Evolutionary conservation across 1,284 basidiomycete species (phyloP).

Genomic region (Pulveroboletus ridleyi): DNA sequence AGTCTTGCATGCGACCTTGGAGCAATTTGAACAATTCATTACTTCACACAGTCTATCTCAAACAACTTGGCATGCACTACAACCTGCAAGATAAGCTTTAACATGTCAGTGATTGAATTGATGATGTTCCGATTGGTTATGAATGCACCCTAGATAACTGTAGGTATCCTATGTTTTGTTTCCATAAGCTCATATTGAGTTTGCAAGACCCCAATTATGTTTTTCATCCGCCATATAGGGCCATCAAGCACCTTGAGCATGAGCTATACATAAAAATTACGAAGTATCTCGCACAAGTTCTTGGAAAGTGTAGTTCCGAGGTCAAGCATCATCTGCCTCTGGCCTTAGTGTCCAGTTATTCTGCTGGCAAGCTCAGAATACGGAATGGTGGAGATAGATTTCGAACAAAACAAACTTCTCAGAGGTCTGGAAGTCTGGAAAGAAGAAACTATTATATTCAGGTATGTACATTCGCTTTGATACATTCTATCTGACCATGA

Average conservation of each 20-base stretch:
- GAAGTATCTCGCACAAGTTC: conserved; percentile 4
- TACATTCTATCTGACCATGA: no score
- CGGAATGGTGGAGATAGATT: conserved; percentile 8
- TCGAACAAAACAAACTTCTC: background rate
- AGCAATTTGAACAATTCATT: no score
- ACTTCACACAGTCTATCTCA: no score
- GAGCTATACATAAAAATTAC: background rate
- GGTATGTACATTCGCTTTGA: no score
- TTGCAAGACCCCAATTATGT: conserved; percentile 3
- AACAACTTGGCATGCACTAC: no score
- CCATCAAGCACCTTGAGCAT: no score
- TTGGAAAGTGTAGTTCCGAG: conserved; percentile 4
- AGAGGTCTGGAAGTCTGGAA: background rate
- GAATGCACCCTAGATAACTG: conserved; percentile 4
- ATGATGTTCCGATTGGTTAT: conserved; percentile 1
- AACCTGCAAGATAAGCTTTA: no score
- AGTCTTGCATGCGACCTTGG: no score
- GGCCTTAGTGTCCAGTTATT: background rate
- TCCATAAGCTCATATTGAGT: no score
- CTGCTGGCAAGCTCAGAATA: conserved; percentile 2
- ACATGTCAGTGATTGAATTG: no score
- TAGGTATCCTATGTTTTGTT: background rate
- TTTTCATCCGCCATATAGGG: conserved; percentile 9
- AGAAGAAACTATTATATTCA: no score
- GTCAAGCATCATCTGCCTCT: conserved; percentile 1